phyloP scores from a whole-genome alignment of 768 basidiomycete genomes.

The Mycena metata region DNA sequence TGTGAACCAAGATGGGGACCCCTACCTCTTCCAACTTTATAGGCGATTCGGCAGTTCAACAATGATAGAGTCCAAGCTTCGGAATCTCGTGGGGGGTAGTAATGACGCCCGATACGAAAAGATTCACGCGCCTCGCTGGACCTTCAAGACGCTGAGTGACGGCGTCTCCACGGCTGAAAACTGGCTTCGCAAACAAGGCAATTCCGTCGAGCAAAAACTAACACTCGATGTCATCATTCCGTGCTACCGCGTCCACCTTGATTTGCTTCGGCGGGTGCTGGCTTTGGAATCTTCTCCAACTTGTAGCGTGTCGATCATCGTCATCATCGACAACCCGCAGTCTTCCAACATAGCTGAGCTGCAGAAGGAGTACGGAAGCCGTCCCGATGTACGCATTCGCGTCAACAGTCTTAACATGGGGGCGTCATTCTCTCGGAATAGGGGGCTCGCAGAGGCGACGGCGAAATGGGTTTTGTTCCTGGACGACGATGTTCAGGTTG shows the following conservation, averaged over 20 bases:
- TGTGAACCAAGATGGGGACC: conserved; percentile 72
- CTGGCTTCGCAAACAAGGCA: conserved; percentile 8
- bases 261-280: conserved; percentile 60
- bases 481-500: conserved; percentile 67
- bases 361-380: conserved; percentile 53
- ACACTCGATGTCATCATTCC: conserved; percentile 71
- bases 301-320: conserved; percentile 66
- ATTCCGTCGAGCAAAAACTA: conserved; percentile 48
- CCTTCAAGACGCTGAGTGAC: conserved; percentile 59
- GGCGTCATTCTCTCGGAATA: conserved; percentile 67
- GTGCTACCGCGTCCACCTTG: conserved; percentile 65
- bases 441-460: conserved; percentile 66
- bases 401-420: conserved; percentile 62
- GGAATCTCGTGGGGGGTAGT: conserved; percentile 62
- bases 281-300: conserved; percentile 56
- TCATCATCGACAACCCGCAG: conserved; percentile 69
- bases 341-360: conserved; percentile 58
- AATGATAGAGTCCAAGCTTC: conserved; percentile 59
- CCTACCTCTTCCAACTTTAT: conserved; percentile 72
- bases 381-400: conserved; percentile 68
- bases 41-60: conserved; percentile 65
- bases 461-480: conserved; percentile 72
- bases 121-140: conserved; percentile 61
- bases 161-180: conserved; percentile 51
- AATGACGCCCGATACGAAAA: conserved; percentile 62